phyloP scores from a whole-genome alignment of 208 protist genomes.

The Leishmania tropica region DNA sequence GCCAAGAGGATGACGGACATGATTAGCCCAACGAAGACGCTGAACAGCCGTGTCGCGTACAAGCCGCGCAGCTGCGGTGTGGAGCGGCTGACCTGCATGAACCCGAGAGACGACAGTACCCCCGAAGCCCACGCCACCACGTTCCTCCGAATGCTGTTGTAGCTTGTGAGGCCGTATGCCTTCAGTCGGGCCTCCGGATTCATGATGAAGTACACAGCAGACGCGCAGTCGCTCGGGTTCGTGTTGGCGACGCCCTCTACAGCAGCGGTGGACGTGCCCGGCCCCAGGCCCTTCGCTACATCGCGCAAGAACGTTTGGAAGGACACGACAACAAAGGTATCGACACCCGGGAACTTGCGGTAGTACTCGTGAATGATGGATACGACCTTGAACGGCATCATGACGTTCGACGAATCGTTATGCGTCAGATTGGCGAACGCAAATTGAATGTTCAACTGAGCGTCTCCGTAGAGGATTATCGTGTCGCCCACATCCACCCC shows the following conservation, averaged over 20 bases:
- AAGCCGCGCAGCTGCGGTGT: conserved; percentile 65
- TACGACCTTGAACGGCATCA: conserved; percentile 36
- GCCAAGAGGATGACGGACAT: conserved; percentile 91
- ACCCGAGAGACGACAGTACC: conserved; percentile 63
- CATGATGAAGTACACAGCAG: conserved; percentile 58
- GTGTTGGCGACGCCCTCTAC: conserved; percentile 22
- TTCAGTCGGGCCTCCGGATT: conserved; percentile 27
- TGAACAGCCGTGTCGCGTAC: conserved; percentile 62
- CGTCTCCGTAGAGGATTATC: conserved; percentile 34
- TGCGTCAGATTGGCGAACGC: conserved; percentile 7
- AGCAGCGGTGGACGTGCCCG: not conserved
- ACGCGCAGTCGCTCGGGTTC: conserved; percentile 35
- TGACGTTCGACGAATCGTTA: conserved; percentile 6
- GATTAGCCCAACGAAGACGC: conserved; percentile 90
- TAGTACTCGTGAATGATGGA: conserved; percentile 18
- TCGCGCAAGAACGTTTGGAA: conserved; percentile 27
- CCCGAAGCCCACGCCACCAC: conserved; percentile 50
- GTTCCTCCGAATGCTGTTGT: conserved; percentile 49
- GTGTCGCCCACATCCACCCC: conserved; percentile 31
- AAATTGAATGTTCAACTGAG: conserved; percentile 8
- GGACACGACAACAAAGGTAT: conserved; percentile 36
- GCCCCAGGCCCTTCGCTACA: conserved; percentile 37
- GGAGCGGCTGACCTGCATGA: conserved; percentile 53
- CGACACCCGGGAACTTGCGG: conserved; percentile 33
- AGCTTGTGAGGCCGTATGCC: conserved; percentile 49